Conservation (phyloP, 2,329 filamentous ascomycete genomes). For the Aspergillus tamarii region DNA sequence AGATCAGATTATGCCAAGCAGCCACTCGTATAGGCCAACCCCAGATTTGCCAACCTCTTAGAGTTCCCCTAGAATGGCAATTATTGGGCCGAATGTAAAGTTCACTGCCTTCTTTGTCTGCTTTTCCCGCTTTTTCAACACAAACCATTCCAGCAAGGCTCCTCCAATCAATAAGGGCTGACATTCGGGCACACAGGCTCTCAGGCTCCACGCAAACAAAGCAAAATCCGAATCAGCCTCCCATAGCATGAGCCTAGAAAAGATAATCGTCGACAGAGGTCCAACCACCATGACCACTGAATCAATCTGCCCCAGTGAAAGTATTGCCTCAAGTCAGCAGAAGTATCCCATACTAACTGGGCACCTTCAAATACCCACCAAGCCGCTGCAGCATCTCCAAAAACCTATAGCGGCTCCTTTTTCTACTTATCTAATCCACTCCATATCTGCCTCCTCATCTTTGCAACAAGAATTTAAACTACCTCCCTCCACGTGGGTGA, state of each 20-base stretch:
- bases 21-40: background rate
- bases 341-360: background rate
- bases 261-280: background rate
- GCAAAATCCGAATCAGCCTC: background rate
- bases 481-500: background rate
- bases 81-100: conserved; percentile 5
- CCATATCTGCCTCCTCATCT: background rate
- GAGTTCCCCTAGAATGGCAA: background rate
- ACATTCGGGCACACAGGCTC: background rate
- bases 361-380: background rate
- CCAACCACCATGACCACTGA: background rate
- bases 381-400: background rate
- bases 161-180: conserved; percentile 8
- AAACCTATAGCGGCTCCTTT: background rate
- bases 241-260: background rate
- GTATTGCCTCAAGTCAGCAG: background rate
- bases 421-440: background rate
- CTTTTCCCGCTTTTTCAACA: background rate
- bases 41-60: background rate
- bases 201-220: conserved; percentile 4
- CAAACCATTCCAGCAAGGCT: background rate
- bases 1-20: background rate
- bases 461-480: background rate
- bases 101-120: conserved; percentile 10
- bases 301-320: background rate